A percentile compares a stretch with the other conserved stretches of the same genome.
Conservation (phyloP, 2,329 filamentous ascomycete species). For the Catunica adiposa region DNA sequence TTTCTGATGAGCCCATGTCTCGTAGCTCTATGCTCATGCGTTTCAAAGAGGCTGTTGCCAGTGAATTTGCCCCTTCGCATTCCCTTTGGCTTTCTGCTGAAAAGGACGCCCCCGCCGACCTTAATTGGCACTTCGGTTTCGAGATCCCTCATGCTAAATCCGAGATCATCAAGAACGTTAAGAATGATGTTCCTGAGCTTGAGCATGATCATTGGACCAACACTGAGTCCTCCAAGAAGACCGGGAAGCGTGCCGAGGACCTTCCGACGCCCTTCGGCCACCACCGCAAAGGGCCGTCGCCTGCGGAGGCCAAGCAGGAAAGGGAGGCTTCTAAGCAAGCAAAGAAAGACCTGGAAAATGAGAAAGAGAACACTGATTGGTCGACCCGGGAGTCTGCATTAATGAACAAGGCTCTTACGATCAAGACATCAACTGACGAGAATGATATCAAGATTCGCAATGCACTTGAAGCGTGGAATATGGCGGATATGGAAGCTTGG, state of each 20-base stretch:
- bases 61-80: conserved; percentile 38
- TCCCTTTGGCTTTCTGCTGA: conserved; percentile 73
- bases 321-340: conserved; percentile 19
- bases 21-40: conserved; percentile 49
- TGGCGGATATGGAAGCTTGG: conserved; percentile 65
- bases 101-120: conserved; percentile 43
- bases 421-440: conserved; percentile 27
- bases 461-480: conserved; percentile 47
- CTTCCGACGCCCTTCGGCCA: neutral
- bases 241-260: conserved; percentile 2
- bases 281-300: neutral
- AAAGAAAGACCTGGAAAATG: conserved; percentile 31
- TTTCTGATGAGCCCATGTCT: conserved; percentile 32
- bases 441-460: conserved; percentile 31
- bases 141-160: conserved; percentile 40
- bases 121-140: conserved; percentile 88
- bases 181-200: conserved; percentile 28
- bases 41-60: conserved; percentile 70
- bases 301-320: conserved; percentile 1
- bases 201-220: conserved; percentile 18
- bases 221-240: conserved; percentile 5
- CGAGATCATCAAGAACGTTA: conserved; percentile 11
- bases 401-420: conserved; percentile 36
- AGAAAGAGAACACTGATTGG: conserved; percentile 22
- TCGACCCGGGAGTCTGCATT: conserved; percentile 29